Evolutionary conservation across 768 basidiomycete genomes (phyloP).

Genomic region (Tricholoma furcatifolium): DNA sequence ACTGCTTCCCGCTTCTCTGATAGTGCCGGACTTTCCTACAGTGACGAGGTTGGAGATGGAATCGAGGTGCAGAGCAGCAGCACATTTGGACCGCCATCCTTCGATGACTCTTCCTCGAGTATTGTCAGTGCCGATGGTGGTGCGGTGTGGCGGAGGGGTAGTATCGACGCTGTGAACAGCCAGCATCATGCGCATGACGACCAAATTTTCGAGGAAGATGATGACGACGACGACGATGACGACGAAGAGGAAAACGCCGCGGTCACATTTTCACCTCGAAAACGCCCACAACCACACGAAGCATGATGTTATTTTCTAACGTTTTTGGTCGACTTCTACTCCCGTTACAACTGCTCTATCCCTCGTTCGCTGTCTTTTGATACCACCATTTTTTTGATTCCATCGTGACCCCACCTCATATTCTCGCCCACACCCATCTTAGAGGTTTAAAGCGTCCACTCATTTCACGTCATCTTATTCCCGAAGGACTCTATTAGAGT

Average conservation of each 20-base stretch:
- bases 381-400: background rate
- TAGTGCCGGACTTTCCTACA: constrained; percentile 1
- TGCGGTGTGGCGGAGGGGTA: constrained; percentile 10
- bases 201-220: constrained; percentile 7
- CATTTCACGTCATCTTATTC: constrained; percentile 3
- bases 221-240: constrained; percentile 19
- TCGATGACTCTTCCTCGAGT: constrained; percentile 52
- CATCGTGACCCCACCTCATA: background rate
- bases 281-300: constrained; percentile 5
- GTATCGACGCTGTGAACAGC: constrained; percentile 31
- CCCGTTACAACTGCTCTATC: background rate
- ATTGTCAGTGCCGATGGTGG: constrained; percentile 42
- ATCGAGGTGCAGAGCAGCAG: background rate
- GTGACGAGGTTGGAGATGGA: constrained; percentile 12
- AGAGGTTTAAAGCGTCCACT: background rate
- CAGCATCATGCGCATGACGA: constrained; percentile 9
- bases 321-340: background rate
- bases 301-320: background rate
- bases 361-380: background rate
- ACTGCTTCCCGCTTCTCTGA: constrained; percentile 16
- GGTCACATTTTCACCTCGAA: constrained; percentile 32
- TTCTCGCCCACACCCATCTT: background rate
- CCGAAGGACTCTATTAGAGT: constrained; percentile 19
- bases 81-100: constrained; percentile 25
- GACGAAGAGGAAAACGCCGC: constrained; percentile 23